phyloP scores from a whole-genome alignment of 257 asterid genomes.

The Capsicum pubescens region DNA sequence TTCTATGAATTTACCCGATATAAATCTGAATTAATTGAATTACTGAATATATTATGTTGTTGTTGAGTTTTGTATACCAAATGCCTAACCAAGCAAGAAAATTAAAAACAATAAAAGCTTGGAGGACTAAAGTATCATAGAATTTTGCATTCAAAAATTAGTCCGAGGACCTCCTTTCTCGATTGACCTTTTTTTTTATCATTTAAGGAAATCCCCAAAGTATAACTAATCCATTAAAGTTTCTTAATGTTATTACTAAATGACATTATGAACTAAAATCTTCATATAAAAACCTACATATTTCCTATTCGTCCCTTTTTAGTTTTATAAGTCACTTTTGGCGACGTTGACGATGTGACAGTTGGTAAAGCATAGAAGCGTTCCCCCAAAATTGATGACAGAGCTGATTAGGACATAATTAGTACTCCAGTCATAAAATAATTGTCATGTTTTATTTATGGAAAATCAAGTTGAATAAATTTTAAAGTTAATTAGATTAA shows the following conservation, averaged over 20 bases:
- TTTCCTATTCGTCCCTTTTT: neutral
- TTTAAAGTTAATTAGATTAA: no score
- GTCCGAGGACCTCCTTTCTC: neutral
- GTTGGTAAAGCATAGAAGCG: neutral
- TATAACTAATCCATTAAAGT: conserved; percentile 8
- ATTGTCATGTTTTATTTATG: no score
- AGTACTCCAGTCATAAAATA: no score
- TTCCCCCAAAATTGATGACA: neutral
- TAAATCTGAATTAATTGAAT: no score
- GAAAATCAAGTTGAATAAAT: no score
- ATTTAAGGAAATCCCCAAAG: neutral
- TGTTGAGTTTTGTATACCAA: neutral
- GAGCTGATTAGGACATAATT: neutral
- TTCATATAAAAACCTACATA: neutral
- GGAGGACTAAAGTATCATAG: neutral
- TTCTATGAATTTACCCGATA: no score
- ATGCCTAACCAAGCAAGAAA: neutral
- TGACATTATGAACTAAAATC: neutral
- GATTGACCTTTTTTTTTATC: neutral
- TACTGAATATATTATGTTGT: no score
- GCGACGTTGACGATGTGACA: neutral
- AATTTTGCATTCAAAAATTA: neutral
- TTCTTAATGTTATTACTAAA: neutral
- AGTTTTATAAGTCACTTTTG: neutral
- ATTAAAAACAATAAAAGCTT: neutral